Percentiles rank a stretch among this genome's conserved stretches.
These are phyloP conservation scores for Sclerotinia minor DNA, from an alignment of 2,329 filamentous ascomycete species.

Conservation along the genomic window DNA sequence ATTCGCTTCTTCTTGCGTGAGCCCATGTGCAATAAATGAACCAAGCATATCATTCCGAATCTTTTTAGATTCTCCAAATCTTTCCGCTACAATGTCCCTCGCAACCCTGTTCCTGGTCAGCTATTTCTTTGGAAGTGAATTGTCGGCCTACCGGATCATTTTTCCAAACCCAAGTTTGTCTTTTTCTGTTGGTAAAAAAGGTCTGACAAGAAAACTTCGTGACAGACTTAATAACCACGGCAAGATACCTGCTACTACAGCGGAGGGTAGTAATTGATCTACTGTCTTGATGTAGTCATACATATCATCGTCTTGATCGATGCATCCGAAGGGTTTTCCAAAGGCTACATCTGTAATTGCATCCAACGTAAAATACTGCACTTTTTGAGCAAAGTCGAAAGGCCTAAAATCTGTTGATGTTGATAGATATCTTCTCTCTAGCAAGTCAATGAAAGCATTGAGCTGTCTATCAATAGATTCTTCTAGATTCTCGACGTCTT, in stretches of 20 bases:
- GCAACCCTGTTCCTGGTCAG: slow-evolving; percentile 39
- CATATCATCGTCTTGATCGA: slow-evolving; percentile 50
- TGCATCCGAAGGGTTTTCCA: slow-evolving; percentile 51
- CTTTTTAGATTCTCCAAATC: slow-evolving; percentile 48
- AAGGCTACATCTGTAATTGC: slow-evolving; percentile 56
- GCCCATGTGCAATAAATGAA: slow-evolving; percentile 44
- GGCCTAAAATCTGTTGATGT: slow-evolving; percentile 42
- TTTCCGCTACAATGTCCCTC: slow-evolving; percentile 48
- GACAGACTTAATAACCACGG: slow-evolving; percentile 47
- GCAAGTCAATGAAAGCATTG: slow-evolving; percentile 25
- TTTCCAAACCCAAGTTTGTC: slow-evolving; percentile 46
- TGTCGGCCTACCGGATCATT: slow-evolving; percentile 47
- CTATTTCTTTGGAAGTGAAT: too few relatives aligned
- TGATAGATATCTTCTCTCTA: slow-evolving; percentile 42
- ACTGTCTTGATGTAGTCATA: slow-evolving; percentile 51
- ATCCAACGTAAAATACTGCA: slow-evolving; percentile 56
- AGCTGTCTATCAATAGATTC: slow-evolving; percentile 48
- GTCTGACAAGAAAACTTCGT: slow-evolving; percentile 46
- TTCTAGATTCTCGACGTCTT: slow-evolving; percentile 54
- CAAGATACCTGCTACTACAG: slow-evolving; percentile 48
- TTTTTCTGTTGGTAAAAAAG: slow-evolving; percentile 46
- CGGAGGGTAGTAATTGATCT: slow-evolving; percentile 46
- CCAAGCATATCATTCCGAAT: slow-evolving; percentile 54
- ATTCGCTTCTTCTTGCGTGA: slow-evolving; percentile 31
- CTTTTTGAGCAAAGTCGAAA: slow-evolving; percentile 53